phyloP scores from a whole-genome alignment of 352 stramenopile species.

The Phytophthora citrophthora region DNA sequence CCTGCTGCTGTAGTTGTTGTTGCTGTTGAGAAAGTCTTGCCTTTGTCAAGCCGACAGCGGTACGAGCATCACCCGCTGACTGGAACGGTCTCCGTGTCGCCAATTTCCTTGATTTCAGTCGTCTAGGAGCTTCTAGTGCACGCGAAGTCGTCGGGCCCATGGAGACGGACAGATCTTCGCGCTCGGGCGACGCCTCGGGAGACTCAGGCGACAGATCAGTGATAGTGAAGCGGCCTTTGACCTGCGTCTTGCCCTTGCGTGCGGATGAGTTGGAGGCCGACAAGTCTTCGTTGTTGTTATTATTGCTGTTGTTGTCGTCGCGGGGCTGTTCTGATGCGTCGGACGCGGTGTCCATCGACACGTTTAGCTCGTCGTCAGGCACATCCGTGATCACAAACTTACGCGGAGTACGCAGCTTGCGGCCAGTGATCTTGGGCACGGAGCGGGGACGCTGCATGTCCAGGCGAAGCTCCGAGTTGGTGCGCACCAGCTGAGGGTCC shows the following conservation, averaged over 20 bases:
- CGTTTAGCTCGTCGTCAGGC: slow-evolving; percentile 49
- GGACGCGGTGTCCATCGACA: neutral
- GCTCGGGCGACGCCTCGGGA: slow-evolving; percentile 51
- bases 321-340: slow-evolving; percentile 8
- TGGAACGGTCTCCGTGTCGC: slow-evolving; percentile 31
- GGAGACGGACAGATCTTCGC: slow-evolving; percentile 33
- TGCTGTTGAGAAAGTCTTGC: slow-evolving; percentile 17
- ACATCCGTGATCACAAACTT: slow-evolving; percentile 82
- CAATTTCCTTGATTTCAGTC: slow-evolving; percentile 23
- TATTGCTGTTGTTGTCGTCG: slow-evolving; percentile 16
- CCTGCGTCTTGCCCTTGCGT: slow-evolving; percentile 69
- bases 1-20: slow-evolving; percentile 18
- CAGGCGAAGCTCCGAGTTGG: slow-evolving; percentile 25
- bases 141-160: slow-evolving; percentile 28
- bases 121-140: slow-evolving; percentile 15
- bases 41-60: slow-evolving; percentile 26
- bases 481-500: slow-evolving; percentile 15
- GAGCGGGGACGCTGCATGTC: slow-evolving; percentile 31
- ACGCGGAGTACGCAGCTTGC: slow-evolving; percentile 58
- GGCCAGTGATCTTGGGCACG: slow-evolving; percentile 61
- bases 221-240: slow-evolving; percentile 83
- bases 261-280: slow-evolving; percentile 22
- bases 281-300: slow-evolving; percentile 28
- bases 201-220: slow-evolving; percentile 80
- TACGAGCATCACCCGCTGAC: slow-evolving; percentile 33